Evolutionary conservation across 352 stramenopile genomes (phyloP).

Genomic region (Plasmopara halstedii): DNA sequence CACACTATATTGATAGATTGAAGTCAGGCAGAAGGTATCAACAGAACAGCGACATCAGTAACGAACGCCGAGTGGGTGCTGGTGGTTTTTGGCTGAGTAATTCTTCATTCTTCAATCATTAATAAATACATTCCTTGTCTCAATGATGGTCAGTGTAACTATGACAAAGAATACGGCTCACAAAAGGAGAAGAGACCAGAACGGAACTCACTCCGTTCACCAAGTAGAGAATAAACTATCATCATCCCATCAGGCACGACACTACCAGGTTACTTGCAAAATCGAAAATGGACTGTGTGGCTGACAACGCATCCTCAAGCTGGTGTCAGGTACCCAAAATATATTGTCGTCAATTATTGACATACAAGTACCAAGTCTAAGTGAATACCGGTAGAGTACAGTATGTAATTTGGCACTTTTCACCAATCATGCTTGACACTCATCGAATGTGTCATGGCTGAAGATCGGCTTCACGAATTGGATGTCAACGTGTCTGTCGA

Average conservation of each 20-base stretch:
- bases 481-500: constrained; percentile 19
- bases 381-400: background rate
- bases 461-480: constrained; percentile 17
- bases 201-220: constrained; percentile 43
- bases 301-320: too few species aligned
- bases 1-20: background rate
- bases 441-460: background rate
- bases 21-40: constrained; percentile 11
- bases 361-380: background rate
- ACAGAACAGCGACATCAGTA: constrained; percentile 7
- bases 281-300: background rate
- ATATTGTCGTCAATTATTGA: background rate
- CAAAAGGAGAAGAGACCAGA: constrained; percentile 41
- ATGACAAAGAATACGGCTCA: constrained; percentile 61
- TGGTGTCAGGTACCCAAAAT: background rate
- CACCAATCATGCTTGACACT: background rate
- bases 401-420: background rate
- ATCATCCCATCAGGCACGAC: constrained; percentile 36
- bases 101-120: constrained; percentile 7
- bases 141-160: constrained; percentile 64
- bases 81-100: constrained; percentile 1
- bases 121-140: background rate
- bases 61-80: constrained; percentile 13
- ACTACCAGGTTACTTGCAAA: background rate
- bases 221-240: constrained; percentile 31